Percentiles rank a stretch among this genome's conserved stretches.
phyloP scores from a whole-genome alignment of 2,329 filamentous ascomycete genomes.

The Didymosphaeria variabile region DNA sequence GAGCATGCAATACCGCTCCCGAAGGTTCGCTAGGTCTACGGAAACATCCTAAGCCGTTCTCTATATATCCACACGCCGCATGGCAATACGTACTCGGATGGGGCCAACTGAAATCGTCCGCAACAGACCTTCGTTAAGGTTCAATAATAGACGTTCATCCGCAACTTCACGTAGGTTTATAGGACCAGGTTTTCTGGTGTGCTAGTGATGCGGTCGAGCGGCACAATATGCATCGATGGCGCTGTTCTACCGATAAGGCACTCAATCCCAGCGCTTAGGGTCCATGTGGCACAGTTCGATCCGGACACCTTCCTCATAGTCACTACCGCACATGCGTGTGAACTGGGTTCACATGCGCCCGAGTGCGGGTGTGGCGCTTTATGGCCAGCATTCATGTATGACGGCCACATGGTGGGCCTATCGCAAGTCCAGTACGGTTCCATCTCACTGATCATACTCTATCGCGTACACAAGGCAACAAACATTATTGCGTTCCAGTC shows the following conservation, averaged over 20 bases:
- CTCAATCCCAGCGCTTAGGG: constrained; percentile 7
- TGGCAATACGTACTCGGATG: too few relatives aligned
- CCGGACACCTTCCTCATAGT: neutral
- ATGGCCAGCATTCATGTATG: too few relatives aligned
- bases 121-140: neutral
- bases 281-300: constrained; percentile 1
- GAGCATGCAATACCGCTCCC: neutral
- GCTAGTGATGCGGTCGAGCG: neutral
- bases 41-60: neutral
- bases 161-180: neutral
- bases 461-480: too few relatives aligned
- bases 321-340: neutral
- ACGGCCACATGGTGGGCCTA: too few relatives aligned
- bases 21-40: neutral
- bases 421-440: too few relatives aligned
- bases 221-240: constrained; percentile 2
- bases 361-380: neutral
- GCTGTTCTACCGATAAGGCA: neutral
- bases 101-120: neutral
- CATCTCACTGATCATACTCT: too few relatives aligned
- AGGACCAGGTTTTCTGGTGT: neutral
- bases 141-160: neutral
- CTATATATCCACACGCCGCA: neutral
- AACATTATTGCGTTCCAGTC: too few relatives aligned
- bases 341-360: too few relatives aligned